A percentile compares a stretch with the other conserved stretches of the same genome.
Conservation (phyloP, 306 rosid species). For the Ceratonia siliqua region DNA sequence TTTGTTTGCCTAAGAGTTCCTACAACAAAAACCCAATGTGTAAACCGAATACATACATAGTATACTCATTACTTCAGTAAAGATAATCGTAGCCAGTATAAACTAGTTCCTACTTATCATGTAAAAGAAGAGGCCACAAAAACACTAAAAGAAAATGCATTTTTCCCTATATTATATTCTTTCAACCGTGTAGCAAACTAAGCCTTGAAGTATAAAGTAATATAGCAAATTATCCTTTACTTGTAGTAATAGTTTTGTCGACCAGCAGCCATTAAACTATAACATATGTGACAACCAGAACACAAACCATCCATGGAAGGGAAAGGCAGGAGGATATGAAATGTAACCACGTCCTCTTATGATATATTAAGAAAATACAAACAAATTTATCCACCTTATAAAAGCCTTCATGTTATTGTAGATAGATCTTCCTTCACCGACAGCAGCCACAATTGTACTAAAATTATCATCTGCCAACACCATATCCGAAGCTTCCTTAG, state of each 20-base stretch:
- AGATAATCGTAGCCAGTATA: slow-evolving; percentile 12
- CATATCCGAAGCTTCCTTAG: slow-evolving; percentile 96
- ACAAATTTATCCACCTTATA: slow-evolving; percentile 59
- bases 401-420: slow-evolving; percentile 94
- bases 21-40: neutral
- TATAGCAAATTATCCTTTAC: slow-evolving; percentile 3
- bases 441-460: slow-evolving; percentile 90
- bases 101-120: neutral
- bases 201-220: slow-evolving; percentile 11
- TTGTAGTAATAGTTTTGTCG: neutral
- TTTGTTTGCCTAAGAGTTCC: neutral
- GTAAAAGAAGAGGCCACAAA: neutral
- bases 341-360: slow-evolving; percentile 3
- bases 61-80: neutral
- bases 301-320: neutral
- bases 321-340: neutral
- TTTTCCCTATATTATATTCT: neutral
- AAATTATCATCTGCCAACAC: slow-evolving; percentile 92
- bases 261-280: slow-evolving; percentile 6
- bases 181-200: slow-evolving; percentile 4
- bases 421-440: slow-evolving; percentile 92
- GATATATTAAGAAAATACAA: neutral
- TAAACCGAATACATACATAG: neutral
- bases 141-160: neutral
- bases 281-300: neutral